These are phyloP conservation scores for Ajuga chamaepitys DNA, from an alignment of 257 asterid species.

Conservation along the genomic window DNA sequence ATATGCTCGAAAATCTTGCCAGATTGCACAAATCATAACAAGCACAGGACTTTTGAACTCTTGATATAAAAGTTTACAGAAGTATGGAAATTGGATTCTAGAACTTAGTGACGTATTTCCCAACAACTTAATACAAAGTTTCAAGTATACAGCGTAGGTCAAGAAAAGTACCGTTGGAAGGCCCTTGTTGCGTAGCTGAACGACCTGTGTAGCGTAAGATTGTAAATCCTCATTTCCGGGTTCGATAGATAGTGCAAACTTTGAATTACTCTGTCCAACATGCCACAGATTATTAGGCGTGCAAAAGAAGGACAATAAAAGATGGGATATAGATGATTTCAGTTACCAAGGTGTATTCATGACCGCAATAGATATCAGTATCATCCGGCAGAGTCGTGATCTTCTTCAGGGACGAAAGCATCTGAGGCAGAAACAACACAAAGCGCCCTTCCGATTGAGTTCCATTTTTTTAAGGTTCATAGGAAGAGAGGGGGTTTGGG, in stretches of 20 bases:
- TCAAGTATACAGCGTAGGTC: background rate
- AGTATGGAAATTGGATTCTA: background rate
- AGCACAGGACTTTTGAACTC: background rate
- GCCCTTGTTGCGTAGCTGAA: slow-evolving; percentile 61
- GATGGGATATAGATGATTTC: background rate
- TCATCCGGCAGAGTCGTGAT: slow-evolving; percentile 74
- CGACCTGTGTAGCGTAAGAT: slow-evolving; percentile 63
- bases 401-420: slow-evolving; percentile 72
- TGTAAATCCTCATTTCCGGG: slow-evolving; percentile 68
- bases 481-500: no score
- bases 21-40: background rate
- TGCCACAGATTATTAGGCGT: slow-evolving; percentile 12
- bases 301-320: background rate
- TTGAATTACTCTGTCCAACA: slow-evolving; percentile 73
- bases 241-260: slow-evolving; percentile 88
- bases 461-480: background rate
- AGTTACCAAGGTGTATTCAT: slow-evolving; percentile 81
- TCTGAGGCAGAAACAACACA: slow-evolving; percentile 39
- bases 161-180: slow-evolving; percentile 67
- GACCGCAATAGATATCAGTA: slow-evolving; percentile 82
- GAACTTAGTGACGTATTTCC: background rate
- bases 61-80: background rate
- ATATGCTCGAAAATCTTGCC: background rate
- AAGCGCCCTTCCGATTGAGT: background rate
- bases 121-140: slow-evolving; percentile 3